phyloP scores from a whole-genome alignment of 306 rosid species.

The Casuarina cunninghamiana region DNA sequence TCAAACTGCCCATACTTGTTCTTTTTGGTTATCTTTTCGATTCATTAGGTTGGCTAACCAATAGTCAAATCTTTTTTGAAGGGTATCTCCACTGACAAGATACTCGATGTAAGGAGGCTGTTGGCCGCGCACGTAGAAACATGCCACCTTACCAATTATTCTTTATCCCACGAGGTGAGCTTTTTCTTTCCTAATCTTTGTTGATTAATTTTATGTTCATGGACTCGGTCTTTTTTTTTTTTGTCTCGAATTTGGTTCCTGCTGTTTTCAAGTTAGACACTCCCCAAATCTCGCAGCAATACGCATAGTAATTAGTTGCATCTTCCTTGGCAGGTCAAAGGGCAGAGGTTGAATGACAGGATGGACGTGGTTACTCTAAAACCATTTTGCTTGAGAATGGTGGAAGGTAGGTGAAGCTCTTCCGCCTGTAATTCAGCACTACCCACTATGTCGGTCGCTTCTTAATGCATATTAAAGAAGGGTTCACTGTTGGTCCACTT shows the following conservation, averaged over 20 bases:
- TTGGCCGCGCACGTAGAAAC: slow-evolving; percentile 86
- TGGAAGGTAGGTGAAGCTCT: slow-evolving; percentile 81
- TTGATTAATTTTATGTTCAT: background rate
- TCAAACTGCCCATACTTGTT: background rate
- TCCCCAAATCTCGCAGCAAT: background rate
- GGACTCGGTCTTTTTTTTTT: background rate
- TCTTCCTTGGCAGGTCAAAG: slow-evolving; percentile 57
- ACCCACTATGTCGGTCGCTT: slow-evolving; percentile 21
- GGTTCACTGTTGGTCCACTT: too few species aligned
- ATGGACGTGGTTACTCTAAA: slow-evolving; percentile 69
- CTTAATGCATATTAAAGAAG: background rate
- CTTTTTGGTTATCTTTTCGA: background rate
- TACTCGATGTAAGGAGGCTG: slow-evolving; percentile 78
- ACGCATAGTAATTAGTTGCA: background rate
- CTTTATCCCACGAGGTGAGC: slow-evolving; percentile 80
- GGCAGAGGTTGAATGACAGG: slow-evolving; percentile 65
- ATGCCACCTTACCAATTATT: slow-evolving; percentile 84
- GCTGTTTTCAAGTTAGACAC: background rate
- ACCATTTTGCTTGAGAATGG: slow-evolving; percentile 79
- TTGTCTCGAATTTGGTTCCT: background rate
- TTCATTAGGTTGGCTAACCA: background rate
- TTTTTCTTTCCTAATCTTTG: background rate
- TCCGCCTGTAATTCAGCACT: slow-evolving; percentile 19
- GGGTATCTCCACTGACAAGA: slow-evolving; percentile 96
- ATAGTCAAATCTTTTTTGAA: slow-evolving; percentile 29